A percentile compares a stretch with the other conserved stretches of the same genome.
These are phyloP conservation scores for Colletotrichum sp. DNA, from an alignment of 2,329 filamentous ascomycete genomes.

Conservation along the genomic window DNA sequence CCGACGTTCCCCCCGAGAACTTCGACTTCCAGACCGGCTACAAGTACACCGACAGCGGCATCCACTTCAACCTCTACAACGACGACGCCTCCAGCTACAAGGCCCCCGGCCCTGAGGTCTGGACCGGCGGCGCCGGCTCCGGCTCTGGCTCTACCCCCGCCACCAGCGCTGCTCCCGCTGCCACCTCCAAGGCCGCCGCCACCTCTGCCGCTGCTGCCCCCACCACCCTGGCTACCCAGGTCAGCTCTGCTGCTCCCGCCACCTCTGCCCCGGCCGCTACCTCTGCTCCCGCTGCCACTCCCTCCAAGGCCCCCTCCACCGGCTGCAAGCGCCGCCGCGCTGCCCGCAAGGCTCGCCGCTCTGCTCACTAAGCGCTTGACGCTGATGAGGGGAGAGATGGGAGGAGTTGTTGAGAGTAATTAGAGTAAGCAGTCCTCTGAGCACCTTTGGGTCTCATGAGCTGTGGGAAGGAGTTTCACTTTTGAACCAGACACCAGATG, in stretches of 20 bases:
- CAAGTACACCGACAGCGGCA: conserved; percentile 60
- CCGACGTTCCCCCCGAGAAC: conserved; percentile 45
- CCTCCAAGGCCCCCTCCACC: conserved; percentile 8
- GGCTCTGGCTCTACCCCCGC: conserved; percentile 8
- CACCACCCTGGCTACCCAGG: not conserved
- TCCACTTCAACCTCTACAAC: conserved; percentile 64
- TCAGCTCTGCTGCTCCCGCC: conserved; percentile 1
- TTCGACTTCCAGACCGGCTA: conserved; percentile 60
- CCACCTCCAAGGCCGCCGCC: not conserved
- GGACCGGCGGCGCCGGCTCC: conserved; percentile 25
- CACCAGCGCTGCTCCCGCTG: not conserved
- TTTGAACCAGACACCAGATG: conserved; percentile 16
- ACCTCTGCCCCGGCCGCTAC: conserved; percentile 3
- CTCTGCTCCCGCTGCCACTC: conserved; percentile 24
- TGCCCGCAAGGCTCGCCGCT: conserved; percentile 19
- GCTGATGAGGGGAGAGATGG: not conserved
- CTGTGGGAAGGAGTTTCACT: not conserved
- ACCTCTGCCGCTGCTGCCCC: not conserved
- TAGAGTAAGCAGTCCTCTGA: not conserved
- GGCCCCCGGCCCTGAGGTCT: conserved; percentile 40
- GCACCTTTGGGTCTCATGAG: not conserved
- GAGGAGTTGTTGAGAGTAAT: not conserved
- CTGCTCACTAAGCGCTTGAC: conserved; percentile 9
- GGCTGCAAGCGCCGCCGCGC: conserved; percentile 19
- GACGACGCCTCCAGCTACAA: conserved; percentile 29